phyloP scores from a whole-genome alignment of 805 yeast genomes.

The Candida jianshihensis region DNA sequence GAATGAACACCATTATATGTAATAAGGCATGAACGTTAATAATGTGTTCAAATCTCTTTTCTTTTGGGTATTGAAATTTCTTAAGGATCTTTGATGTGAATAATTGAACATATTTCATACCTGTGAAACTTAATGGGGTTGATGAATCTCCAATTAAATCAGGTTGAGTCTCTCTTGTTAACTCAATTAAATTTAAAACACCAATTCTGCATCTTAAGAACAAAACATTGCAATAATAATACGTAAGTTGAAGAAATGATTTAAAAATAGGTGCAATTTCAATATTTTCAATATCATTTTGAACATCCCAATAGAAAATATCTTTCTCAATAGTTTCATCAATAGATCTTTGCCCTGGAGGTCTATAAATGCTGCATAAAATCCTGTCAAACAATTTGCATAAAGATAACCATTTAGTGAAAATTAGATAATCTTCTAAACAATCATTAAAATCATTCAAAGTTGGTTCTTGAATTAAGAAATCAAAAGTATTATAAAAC shows the following conservation, averaged over 20 bases:
- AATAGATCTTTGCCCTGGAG: conserved; percentile 5
- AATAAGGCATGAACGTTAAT: conserved; percentile 4
- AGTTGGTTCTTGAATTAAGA: conserved; percentile 5
- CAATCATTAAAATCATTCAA: conserved; percentile 4
- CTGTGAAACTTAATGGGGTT: conserved; percentile 5
- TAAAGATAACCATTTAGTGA: conserved; percentile 4
- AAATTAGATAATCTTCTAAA: conserved; percentile 2
- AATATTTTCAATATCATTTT: neutral
- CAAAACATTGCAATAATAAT: conserved; percentile 4
- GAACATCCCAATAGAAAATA: conserved; percentile 3
- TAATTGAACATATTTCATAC: conserved; percentile 3
- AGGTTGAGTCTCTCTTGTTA: neutral
- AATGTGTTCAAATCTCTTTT: conserved; percentile 3
- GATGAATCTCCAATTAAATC: neutral
- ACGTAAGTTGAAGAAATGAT: neutral
- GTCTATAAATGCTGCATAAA: conserved; percentile 6
- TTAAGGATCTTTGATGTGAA: conserved; percentile 2
- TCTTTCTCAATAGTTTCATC: conserved; percentile 7
- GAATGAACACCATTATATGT: conserved; percentile 6
- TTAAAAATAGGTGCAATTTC: neutral
- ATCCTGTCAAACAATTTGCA: conserved; percentile 5
- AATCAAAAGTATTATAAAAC: conserved; percentile 4
- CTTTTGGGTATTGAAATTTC: neutral
- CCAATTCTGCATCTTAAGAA: conserved; percentile 8
- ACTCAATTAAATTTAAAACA: conserved; percentile 6